Evolutionary conservation across 192 early-diverging fungal species (phyloP).

Genomic region (Oehlia diaphana): DNA sequence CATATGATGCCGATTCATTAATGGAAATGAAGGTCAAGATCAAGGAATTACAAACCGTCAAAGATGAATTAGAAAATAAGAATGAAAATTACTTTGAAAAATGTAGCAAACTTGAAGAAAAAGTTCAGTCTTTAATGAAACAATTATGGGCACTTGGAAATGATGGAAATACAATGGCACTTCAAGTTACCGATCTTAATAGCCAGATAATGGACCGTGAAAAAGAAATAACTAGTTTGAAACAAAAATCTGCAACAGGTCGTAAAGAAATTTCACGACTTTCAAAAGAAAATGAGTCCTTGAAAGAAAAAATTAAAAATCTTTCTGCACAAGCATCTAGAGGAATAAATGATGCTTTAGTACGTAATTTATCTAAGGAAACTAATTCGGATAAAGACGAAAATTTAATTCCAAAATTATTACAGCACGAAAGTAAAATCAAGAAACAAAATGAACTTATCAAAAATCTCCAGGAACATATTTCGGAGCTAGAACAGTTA

Average conservation of each 20-base stretch:
- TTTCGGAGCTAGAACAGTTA: conserved; percentile 2
- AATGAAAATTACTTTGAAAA: conserved; percentile 5
- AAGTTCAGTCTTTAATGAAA: conserved; percentile 15
- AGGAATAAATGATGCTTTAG: not conserved
- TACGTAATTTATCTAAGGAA: not conserved
- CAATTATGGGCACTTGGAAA: not conserved
- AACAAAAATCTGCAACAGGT: not conserved
- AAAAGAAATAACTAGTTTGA: not conserved
- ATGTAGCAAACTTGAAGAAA: conserved; percentile 1
- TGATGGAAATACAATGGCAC: not conserved
- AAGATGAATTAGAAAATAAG: conserved; percentile 7
- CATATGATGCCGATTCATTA: not conserved
- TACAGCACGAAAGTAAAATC: conserved; percentile 6
- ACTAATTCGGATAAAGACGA: not conserved
- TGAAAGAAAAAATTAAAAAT: not conserved
- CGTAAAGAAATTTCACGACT: not conserved
- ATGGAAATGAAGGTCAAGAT: conserved; percentile 14
- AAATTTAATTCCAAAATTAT: not conserved
- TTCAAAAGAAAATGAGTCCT: not conserved
- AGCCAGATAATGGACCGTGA: not conserved
- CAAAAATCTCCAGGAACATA: conserved; percentile 12
- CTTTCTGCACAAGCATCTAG: not conserved
- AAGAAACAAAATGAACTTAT: conserved; percentile 11
- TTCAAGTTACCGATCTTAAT: conserved; percentile 7
- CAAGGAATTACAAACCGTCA: conserved; percentile 5